Percentiles rank a stretch among this genome's conserved stretches.
phyloP scores from a whole-genome alignment of 768 basidiomycete species.

The Wakefieldia striispora region DNA sequence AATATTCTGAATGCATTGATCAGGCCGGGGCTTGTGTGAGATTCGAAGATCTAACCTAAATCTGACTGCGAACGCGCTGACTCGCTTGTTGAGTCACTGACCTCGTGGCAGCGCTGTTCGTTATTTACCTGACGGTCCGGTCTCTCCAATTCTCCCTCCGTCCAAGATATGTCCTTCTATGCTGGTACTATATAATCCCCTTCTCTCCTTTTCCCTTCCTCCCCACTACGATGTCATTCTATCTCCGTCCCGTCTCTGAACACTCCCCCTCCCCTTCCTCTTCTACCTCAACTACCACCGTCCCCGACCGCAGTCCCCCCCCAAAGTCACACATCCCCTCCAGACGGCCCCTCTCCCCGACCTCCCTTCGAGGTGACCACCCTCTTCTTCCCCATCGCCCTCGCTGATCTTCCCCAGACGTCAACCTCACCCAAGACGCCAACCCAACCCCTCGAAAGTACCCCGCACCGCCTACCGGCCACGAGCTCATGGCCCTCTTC shows the following conservation, averaged over 20 bases:
- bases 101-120: slow-evolving; percentile 29
- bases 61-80: too few relatives aligned
- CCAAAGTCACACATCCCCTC: slow-evolving; percentile 30
- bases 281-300: slow-evolving; percentile 48
- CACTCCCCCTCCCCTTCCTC: slow-evolving; percentile 53
- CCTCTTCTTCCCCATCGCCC: not conserved
- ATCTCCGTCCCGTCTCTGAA: slow-evolving; percentile 56
- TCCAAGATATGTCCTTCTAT: not conserved
- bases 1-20: too few relatives aligned
- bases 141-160: too few relatives aligned
- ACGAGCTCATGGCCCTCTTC: slow-evolving; percentile 84
- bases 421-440: slow-evolving; percentile 57
- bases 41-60: too few relatives aligned
- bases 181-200: slow-evolving; percentile 27
- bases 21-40: too few relatives aligned
- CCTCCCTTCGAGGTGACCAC: slow-evolving; percentile 53
- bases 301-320: slow-evolving; percentile 41
- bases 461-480: slow-evolving; percentile 75
- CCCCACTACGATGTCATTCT: slow-evolving; percentile 49
- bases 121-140: slow-evolving; percentile 6
- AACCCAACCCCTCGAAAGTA: slow-evolving; percentile 55
- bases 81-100: slow-evolving; percentile 16
- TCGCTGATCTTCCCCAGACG: slow-evolving; percentile 42
- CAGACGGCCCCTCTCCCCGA: slow-evolving; percentile 63
- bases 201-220: slow-evolving; percentile 10